Percentiles rank a stretch among this genome's conserved stretches.
Evolutionary conservation across 1,284 basidiomycete genomes (phyloP).

Genomic region (Puccinia polysora): DNA sequence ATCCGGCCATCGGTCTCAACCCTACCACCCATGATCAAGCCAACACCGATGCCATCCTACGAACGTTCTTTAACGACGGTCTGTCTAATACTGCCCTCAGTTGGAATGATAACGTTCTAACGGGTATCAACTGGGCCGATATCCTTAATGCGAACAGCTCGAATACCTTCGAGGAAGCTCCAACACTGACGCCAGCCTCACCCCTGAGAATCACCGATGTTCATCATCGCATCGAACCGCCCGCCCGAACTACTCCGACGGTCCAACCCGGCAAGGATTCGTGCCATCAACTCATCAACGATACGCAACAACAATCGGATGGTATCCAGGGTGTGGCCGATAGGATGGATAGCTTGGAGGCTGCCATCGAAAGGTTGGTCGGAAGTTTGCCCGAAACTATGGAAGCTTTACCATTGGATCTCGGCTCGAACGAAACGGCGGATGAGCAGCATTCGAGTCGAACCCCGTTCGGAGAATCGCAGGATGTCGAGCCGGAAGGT

Average conservation of each 20-base stretch:
- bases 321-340: background rate
- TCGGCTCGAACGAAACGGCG: background rate
- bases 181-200: constrained; percentile 7
- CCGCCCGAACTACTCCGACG: constrained; percentile 4
- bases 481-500: too few relatives aligned
- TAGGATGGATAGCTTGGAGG: constrained; percentile 26
- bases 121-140: constrained; percentile 31
- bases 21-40: background rate
- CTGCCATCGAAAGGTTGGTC: constrained; percentile 31
- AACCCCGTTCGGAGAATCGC: background rate
- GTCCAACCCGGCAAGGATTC: background rate
- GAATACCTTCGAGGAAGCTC: background rate
- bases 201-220: constrained; percentile 36
- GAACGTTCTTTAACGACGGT: constrained; percentile 15
- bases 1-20: background rate
- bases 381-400: constrained; percentile 20
- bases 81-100: background rate
- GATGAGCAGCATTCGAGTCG: background rate
- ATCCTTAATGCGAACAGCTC: background rate
- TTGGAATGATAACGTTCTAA: constrained; percentile 7
- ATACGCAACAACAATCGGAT: constrained; percentile 10
- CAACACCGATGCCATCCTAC: constrained; percentile 19
- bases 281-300: background rate
- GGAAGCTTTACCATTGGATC: constrained; percentile 2
- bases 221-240: background rate